Conservation (phyloP, 2,329 filamentous ascomycete species). For the Cladosporium sp. region DNA sequence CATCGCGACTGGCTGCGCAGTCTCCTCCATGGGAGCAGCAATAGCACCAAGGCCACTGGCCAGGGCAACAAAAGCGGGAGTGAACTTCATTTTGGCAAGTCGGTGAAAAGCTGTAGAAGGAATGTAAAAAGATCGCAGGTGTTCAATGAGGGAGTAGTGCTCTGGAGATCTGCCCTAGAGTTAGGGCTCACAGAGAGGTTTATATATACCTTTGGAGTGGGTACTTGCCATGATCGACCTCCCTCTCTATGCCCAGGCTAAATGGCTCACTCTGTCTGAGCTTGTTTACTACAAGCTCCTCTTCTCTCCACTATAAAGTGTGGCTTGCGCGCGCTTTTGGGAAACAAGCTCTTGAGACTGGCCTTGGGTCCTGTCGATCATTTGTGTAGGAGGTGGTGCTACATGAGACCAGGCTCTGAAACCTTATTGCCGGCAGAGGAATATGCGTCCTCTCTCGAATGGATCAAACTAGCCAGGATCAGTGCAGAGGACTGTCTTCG, state of each 20-base stretch:
- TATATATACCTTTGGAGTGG: background rate
- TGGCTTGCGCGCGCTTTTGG: slow-evolving; percentile 3
- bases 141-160: background rate
- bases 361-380: slow-evolving; percentile 12
- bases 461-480: too few species aligned
- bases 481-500: too few species aligned
- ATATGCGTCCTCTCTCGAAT: too few species aligned
- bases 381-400: background rate
- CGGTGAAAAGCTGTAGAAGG: too few species aligned
- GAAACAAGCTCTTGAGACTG: slow-evolving; percentile 1
- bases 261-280: background rate
- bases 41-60: slow-evolving; percentile 13
- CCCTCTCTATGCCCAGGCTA: background rate
- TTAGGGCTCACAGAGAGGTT: background rate
- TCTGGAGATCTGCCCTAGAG: background rate
- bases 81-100: slow-evolving; percentile 16
- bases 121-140: too few species aligned
- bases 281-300: slow-evolving; percentile 11
- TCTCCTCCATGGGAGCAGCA: slow-evolving; percentile 14
- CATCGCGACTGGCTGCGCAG: slow-evolving; percentile 7
- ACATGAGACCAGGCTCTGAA: slow-evolving; percentile 3
- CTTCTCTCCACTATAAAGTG: background rate
- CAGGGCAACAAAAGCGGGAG: slow-evolving; percentile 12
- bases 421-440: background rate
- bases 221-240: background rate